Evolutionary conservation across 1,139 yeast species (phyloP).

Genomic region (Kodamaea arcana): DNA sequence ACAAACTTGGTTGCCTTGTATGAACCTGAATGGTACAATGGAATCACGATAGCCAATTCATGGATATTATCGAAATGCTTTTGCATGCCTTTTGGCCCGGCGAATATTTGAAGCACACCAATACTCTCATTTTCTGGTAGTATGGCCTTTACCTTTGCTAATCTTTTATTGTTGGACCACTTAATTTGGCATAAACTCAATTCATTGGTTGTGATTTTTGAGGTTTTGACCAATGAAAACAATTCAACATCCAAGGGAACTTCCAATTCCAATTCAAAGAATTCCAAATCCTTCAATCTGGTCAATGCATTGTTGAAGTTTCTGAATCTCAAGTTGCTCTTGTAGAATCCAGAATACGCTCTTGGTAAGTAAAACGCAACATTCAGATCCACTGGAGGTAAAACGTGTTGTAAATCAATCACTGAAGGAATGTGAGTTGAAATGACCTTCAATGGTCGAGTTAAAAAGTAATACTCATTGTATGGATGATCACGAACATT

Average conservation of each 20-base stretch:
- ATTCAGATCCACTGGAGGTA: conserved; percentile 77
- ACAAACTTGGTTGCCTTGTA: conserved; percentile 59
- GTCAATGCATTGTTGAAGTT: conserved; percentile 78
- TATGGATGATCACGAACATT: conserved; percentile 26
- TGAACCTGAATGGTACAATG: conserved; percentile 70
- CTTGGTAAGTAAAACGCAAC: conserved; percentile 81
- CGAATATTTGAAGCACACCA: conserved; percentile 74
- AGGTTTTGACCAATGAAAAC: conserved; percentile 50
- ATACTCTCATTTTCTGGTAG: conserved; percentile 64
- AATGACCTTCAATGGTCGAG: conserved; percentile 69
- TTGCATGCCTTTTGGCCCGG: conserved; percentile 64
- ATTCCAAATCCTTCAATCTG: conserved; percentile 66
- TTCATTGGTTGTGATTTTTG: conserved; percentile 48
- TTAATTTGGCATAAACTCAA: conserved; percentile 70
- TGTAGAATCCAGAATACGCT: conserved; percentile 75
- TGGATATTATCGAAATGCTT: conserved; percentile 58
- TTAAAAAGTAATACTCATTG: conserved; percentile 68
- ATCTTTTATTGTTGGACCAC: conserved; percentile 62
- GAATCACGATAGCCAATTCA: conserved; percentile 72
- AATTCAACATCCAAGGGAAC: conserved; percentile 70
- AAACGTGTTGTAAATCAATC: conserved; percentile 75
- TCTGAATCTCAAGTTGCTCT: conserved; percentile 51
- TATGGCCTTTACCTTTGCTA: conserved; percentile 75
- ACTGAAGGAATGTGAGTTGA: conserved; percentile 85
- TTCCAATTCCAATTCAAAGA: conserved; percentile 71